Conservation (phyloP, 805 yeast species). For the Candida andamanensis region DNA sequence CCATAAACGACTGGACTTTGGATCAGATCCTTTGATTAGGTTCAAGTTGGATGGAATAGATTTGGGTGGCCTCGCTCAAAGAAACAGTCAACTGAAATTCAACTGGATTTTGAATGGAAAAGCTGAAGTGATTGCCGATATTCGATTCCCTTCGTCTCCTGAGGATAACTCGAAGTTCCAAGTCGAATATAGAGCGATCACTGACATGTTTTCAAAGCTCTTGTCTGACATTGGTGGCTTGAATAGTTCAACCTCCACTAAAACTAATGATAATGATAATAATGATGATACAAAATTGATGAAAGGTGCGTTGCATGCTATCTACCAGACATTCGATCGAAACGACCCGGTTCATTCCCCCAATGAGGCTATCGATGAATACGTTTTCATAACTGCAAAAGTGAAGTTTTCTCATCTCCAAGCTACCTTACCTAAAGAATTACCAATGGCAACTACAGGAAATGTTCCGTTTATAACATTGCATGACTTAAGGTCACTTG, state of each 20-base stretch:
- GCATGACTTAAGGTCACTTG: conserved; percentile 56
- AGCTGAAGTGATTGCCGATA: conserved; percentile 65
- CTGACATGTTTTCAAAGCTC: conserved; percentile 22
- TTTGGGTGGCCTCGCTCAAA: conserved; percentile 25
- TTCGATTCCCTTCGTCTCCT: conserved; percentile 57
- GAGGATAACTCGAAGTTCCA: conserved; percentile 16
- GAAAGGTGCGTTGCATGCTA: conserved; percentile 37
- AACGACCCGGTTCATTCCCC: conserved; percentile 6
- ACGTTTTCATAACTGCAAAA: conserved; percentile 64
- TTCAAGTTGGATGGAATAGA: conserved; percentile 40
- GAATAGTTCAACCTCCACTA: conserved; percentile 8
- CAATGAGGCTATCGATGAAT: conserved; percentile 24
- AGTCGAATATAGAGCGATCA: conserved; percentile 17
- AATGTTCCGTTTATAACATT: conserved; percentile 53
- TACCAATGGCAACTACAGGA: conserved; percentile 45
- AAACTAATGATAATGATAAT: conserved; percentile 1
- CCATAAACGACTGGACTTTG: conserved; percentile 62
- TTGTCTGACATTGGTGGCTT: conserved; percentile 21
- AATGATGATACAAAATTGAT: conserved; percentile 22
- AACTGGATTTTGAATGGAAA: conserved; percentile 73
- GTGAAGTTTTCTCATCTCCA: conserved; percentile 59
- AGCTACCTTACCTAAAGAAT: conserved; percentile 47
- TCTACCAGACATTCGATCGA: conserved; percentile 35
- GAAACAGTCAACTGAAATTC: conserved; percentile 41
- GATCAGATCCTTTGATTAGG: conserved; percentile 25